Conservation (phyloP, 257 asterid species). For the Voacanga thouarsii region DNA sequence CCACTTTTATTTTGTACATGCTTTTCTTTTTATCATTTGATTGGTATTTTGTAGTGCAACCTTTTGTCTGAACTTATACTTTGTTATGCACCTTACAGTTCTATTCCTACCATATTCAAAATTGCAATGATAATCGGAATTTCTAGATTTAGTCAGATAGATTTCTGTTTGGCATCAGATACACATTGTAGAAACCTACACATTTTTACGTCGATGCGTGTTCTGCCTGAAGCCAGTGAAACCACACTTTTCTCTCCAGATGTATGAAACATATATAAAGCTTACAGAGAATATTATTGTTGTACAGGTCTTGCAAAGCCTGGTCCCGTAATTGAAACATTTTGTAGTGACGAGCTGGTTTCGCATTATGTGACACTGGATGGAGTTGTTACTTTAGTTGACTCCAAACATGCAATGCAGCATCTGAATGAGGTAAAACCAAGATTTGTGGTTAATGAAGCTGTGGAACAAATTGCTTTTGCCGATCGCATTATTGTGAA, state of each 20-base stretch:
- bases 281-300: neutral
- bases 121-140: neutral
- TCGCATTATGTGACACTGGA: constrained; percentile 88
- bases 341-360: constrained; percentile 80
- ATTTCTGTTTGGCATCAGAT: neutral
- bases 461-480: constrained; percentile 96
- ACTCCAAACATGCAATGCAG: constrained; percentile 67
- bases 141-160: neutral
- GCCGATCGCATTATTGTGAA: constrained; percentile 92
- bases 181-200: neutral
- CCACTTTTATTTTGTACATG: too few relatives aligned
- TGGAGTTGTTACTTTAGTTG: constrained; percentile 94
- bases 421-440: constrained; percentile 86
- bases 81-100: neutral
- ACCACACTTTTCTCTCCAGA: neutral
- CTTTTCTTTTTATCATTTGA: neutral
- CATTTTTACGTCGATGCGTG: neutral
- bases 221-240: neutral
- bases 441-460: constrained; percentile 93
- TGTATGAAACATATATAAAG: neutral
- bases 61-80: neutral
- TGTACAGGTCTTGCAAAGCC: constrained; percentile 95
- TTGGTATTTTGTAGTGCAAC: neutral
- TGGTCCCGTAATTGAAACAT: constrained; percentile 96
- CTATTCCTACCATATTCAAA: neutral